These are phyloP conservation scores for Trebouxia sp. DNA, from an alignment of 139 green algal species.

Conservation along the genomic window DNA sequence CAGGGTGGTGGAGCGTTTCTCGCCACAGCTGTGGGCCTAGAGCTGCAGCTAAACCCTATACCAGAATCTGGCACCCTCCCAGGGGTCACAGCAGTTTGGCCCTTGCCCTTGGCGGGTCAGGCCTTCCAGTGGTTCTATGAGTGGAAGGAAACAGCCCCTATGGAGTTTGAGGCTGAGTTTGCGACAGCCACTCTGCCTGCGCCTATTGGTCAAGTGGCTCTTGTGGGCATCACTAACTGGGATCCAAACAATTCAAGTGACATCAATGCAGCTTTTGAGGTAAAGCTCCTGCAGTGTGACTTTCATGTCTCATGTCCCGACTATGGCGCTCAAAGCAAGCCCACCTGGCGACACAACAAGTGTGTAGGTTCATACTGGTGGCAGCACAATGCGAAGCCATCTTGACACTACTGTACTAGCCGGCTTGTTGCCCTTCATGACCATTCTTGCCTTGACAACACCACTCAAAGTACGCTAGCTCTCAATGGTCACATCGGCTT, in stretches of 20 bases:
- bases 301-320: not conserved
- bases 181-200: not conserved
- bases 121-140: slow-evolving; percentile 5
- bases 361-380: no score
- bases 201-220: not conserved
- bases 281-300: not conserved
- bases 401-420: no score
- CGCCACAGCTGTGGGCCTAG: not conserved
- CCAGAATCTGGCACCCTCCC: not conserved
- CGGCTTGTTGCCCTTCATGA: no score
- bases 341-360: no score
- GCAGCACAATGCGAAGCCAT: no score
- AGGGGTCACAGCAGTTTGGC: not conserved
- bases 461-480: no score
- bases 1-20: not conserved
- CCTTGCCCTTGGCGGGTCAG: not conserved
- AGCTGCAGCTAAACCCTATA: not conserved
- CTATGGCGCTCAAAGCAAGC: not conserved
- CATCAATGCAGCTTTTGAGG: slow-evolving; percentile 4
- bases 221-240: not conserved
- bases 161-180: not conserved
- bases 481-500: no score
- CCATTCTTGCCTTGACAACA: no score
- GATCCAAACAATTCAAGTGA: not conserved
- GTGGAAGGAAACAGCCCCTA: not conserved